Evolutionary conservation across 2,329 filamentous ascomycete species (phyloP).

Genomic region (Aulographum hederae): DNA sequence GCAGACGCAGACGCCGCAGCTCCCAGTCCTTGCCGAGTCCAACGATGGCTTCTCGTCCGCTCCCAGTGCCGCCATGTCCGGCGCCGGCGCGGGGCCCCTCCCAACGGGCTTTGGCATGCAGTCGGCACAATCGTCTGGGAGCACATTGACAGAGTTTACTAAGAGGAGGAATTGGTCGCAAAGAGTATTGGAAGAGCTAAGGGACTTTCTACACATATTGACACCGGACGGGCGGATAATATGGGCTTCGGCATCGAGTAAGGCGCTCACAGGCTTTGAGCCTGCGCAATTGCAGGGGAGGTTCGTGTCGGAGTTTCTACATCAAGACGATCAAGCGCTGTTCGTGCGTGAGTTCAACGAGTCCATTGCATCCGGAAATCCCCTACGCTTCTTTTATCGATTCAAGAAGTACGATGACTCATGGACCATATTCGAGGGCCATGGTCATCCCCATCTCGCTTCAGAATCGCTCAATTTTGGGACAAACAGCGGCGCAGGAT

Average conservation of each 20-base stretch:
- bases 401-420: conserved; percentile 56
- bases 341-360: conserved; percentile 83
- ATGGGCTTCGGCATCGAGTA: conserved; percentile 69
- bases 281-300: conserved; percentile 52
- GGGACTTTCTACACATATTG: conserved; percentile 75
- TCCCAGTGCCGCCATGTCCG: no score
- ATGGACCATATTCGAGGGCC: conserved; percentile 74
- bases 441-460: conserved; percentile 78
- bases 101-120: conserved; percentile 32
- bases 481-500: conserved; percentile 41
- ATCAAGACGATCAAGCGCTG: conserved; percentile 66
- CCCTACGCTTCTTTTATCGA: conserved; percentile 71
- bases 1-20: no score
- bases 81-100: conserved; percentile 36
- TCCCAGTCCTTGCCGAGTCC: no score
- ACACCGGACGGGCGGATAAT: conserved; percentile 68
- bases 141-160: conserved; percentile 46
- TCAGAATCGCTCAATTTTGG: conserved; percentile 45
- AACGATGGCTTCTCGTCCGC: no score
- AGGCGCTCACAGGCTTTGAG: conserved; percentile 56
- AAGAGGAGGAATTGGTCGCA: conserved; percentile 67
- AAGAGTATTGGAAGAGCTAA: conserved; percentile 74
- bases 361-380: conserved; percentile 63
- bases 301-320: conserved; percentile 67
- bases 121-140: conserved; percentile 22